Evolutionary conservation across 139 green algal genomes (phyloP).

Genomic region (Coccomyxa sp.): DNA sequence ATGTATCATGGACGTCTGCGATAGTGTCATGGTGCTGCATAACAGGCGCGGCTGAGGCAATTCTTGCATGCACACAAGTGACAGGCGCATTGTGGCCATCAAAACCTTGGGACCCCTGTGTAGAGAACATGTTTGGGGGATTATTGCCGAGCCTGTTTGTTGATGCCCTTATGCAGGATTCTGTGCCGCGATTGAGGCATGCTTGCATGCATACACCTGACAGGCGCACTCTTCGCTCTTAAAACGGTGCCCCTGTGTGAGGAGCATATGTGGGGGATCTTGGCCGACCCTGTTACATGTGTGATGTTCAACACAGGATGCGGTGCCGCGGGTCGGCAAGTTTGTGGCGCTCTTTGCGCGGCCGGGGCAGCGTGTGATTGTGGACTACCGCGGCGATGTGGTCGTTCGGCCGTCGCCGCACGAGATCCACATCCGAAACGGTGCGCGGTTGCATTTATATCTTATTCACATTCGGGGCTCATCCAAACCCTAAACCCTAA

Average conservation of each 20-base stretch:
- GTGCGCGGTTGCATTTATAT: neutral
- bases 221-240: no score
- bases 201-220: no score
- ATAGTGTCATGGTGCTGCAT: neutral
- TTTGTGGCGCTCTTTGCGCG: slow-evolving; percentile 29
- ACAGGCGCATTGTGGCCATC: no score
- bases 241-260: no score
- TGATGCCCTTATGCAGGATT: no score
- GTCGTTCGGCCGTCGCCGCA: slow-evolving; percentile 10
- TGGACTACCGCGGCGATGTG: slow-evolving; percentile 32
- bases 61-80: no score
- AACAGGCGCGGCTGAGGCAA: no score
- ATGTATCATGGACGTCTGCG: neutral
- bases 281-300: neutral
- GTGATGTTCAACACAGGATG: slow-evolving; percentile 11
- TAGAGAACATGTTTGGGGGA: no score
- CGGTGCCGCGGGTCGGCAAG: slow-evolving; percentile 20
- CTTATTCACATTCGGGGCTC: neutral
- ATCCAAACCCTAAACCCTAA: neutral
- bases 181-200: no score
- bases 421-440: neutral
- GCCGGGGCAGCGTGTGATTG: slow-evolving; percentile 28
- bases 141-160: no score
- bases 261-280: no score
- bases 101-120: no score